Conservation (phyloP, 163 green algal genomes). For the Prototheca wickerhamii region DNA sequence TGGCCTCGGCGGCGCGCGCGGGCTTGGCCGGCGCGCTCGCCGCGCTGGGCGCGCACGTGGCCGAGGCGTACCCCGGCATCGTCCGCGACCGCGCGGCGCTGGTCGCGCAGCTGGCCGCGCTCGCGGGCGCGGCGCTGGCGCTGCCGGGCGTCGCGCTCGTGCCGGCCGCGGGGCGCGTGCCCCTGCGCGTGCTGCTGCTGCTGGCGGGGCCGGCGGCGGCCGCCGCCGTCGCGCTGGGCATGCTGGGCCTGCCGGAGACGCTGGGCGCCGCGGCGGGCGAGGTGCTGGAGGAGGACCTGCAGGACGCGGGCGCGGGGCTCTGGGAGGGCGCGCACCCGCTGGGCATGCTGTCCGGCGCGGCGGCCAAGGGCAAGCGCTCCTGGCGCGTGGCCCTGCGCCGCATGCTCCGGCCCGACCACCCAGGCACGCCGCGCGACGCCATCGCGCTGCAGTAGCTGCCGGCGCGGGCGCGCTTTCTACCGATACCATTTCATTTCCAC, state of each 20-base stretch:
- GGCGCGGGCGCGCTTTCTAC: neutral
- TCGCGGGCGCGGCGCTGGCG: neutral
- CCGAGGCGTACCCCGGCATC: slow-evolving; percentile 26
- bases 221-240: neutral
- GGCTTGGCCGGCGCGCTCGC: slow-evolving; percentile 18
- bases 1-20: slow-evolving; percentile 19
- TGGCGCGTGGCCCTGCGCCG: neutral
- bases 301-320: too few relatives aligned
- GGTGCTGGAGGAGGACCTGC: too few relatives aligned
- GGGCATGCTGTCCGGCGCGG: too few relatives aligned
- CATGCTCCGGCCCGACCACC: neutral
- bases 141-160: neutral
- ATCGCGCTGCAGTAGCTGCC: neutral
- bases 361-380: too few relatives aligned
- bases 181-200: neutral
- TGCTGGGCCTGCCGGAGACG: neutral
- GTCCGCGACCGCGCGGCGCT: slow-evolving; percentile 19
- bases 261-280: neutral
- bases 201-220: too few relatives aligned
- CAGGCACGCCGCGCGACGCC: neutral
- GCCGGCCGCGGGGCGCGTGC: neutral
- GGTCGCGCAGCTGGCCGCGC: neutral
- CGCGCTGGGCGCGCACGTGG: slow-evolving; percentile 8
- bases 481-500: neutral
- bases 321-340: too few relatives aligned